Base-by-base conservation (phyloP, 129 eudicot genomes). In the Arctium minus region DNA sequence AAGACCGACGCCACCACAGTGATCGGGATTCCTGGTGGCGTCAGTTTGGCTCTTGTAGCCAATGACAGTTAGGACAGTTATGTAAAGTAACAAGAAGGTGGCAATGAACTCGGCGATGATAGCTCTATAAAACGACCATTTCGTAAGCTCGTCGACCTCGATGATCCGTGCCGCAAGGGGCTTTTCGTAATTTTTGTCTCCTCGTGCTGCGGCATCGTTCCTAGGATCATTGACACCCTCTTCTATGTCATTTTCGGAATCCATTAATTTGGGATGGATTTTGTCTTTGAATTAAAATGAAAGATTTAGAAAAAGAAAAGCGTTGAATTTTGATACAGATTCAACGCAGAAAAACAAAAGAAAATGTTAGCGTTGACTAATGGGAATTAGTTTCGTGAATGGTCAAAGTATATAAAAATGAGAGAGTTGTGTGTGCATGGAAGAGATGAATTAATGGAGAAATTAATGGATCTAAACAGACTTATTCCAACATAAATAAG, bases 61-160 rank as follows among this genome's bases (percentile, higher is more conserved):
- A 6, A 89, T 91, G 6, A 91, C 81, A 5, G 96, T 91, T 81
- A 84, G 72, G 18, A 89, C 88, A 3, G 91, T 89, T 32, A 91
- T 69, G 88, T 91, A 91, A 29, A 91, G 85, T 53, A 89, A 91
- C 82, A 91, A 68, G 18, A 86, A 82, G 40, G 95, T 89, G 48
- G 92, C 92, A 17, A 91, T 69, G 64, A 89, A 91, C 81, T 91
- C 91, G 3, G 90, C 90, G 6, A 91, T 84, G 31, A 87, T 69
- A 72, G 96, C 93, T 77, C 96, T 80, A 65, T 92, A 92, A 35
- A 92, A 88, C 2, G 96, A 92, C 96, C 92, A 92, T 33, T 84
- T 84, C 72, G 89, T 75, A 1, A 89, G 87, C 81, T 89, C 96
- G 6, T 77, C 83, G 1, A 75, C 60, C 78, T 84, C 96, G 36